Evolutionary conservation across 192 early-diverging fungal species (phyloP).

Genomic region (Umbelopsis isabellina): DNA sequence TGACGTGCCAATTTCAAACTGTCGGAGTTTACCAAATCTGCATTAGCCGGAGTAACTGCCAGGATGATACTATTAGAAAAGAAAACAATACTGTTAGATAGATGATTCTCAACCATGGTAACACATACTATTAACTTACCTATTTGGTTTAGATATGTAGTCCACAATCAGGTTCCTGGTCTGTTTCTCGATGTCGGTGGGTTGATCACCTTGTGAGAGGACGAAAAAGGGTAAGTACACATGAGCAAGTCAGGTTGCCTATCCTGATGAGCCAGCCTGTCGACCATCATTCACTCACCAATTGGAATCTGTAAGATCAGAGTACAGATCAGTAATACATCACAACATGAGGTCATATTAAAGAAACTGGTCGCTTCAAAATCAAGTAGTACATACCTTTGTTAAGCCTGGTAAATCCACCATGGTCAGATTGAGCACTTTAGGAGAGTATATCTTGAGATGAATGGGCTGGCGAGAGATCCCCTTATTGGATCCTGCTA

Average conservation of each 20-base stretch:
- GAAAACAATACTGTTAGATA: not conserved
- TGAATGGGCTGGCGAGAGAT: constrained; percentile 79
- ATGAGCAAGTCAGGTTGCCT: not conserved
- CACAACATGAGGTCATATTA: not conserved
- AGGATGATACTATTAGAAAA: constrained; percentile 67
- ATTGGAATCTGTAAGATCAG: constrained; percentile 39
- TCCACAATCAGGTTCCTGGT: constrained; percentile 75
- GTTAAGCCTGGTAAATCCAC: constrained; percentile 85
- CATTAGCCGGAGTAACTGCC: constrained; percentile 81
- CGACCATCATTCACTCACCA: constrained; percentile 26
- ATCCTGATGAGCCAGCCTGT: not conserved
- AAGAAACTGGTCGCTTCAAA: not conserved
- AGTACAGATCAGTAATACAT: constrained; percentile 8
- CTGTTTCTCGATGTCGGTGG: constrained; percentile 81
- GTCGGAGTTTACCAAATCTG: constrained; percentile 83
- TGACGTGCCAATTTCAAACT: constrained; percentile 86
- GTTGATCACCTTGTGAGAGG: constrained; percentile 71
- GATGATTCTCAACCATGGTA: not conserved
- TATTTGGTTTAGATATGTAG: constrained; percentile 82
- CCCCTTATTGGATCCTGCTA: constrained; percentile 81
- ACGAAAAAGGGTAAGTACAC: not conserved
- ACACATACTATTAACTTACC: constrained; percentile 28
- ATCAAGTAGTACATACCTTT: constrained; percentile 51
- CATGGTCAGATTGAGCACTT: constrained; percentile 79
- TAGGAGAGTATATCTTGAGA: constrained; percentile 73